These are phyloP conservation scores for Galerina sulciceps DNA, from an alignment of 768 basidiomycete species.

Conservation along the genomic window DNA sequence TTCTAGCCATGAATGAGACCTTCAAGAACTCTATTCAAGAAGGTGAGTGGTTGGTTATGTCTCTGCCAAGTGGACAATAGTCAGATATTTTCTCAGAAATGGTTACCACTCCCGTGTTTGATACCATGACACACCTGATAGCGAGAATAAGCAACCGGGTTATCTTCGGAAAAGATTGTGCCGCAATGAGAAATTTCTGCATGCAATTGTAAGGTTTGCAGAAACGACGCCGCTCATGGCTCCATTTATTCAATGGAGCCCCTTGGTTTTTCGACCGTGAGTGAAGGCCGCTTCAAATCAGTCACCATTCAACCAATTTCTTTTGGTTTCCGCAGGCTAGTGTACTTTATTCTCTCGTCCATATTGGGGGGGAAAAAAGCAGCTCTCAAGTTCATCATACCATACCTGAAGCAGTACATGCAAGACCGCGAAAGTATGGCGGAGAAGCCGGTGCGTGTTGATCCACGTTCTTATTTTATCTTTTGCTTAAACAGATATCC, in stretches of 20 bases:
- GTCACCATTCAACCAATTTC: not conserved
- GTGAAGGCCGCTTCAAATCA: slow-evolving; percentile 5
- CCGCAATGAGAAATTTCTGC: slow-evolving; percentile 37
- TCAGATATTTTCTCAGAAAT: slow-evolving; percentile 19
- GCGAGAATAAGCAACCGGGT: slow-evolving; percentile 42
- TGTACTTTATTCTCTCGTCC: slow-evolving; percentile 35
- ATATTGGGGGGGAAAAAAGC: slow-evolving; percentile 38
- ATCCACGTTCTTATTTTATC: not conserved
- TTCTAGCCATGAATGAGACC: slow-evolving; percentile 31
- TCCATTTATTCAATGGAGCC: slow-evolving; percentile 37
- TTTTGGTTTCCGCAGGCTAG: slow-evolving; percentile 21
- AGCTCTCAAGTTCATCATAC: slow-evolving; percentile 31
- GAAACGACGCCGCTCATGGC: slow-evolving; percentile 38
- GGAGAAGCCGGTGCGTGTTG: slow-evolving; percentile 29
- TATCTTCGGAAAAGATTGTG: slow-evolving; percentile 39
- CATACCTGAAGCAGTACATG: slow-evolving; percentile 30
- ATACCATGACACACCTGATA: slow-evolving; percentile 41
- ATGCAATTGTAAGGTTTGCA: slow-evolving; percentile 37
- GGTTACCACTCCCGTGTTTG: slow-evolving; percentile 31
- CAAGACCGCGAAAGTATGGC: slow-evolving; percentile 23
- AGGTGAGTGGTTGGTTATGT: slow-evolving; percentile 1
- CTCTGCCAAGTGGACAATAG: not conserved
- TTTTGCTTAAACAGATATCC: not conserved
- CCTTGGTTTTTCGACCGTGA: slow-evolving; percentile 33
- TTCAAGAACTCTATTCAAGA: slow-evolving; percentile 22